phyloP scores from a whole-genome alignment of 108 stramenopile species.

The Cyclotella cryptica region DNA sequence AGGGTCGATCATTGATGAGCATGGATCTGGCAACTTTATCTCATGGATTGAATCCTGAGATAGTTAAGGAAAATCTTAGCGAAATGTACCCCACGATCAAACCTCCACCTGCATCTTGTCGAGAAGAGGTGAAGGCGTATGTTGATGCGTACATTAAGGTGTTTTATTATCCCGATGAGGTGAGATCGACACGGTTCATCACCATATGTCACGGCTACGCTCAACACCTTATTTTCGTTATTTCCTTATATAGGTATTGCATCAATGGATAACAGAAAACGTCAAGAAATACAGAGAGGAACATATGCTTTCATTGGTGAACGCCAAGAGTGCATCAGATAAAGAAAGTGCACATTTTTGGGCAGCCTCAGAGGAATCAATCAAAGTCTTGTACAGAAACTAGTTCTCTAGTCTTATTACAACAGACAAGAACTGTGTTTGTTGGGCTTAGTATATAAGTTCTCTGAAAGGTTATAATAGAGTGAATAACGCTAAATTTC shows the following conservation, averaged over 20 bases:
- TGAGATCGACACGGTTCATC: conserved; percentile 24
- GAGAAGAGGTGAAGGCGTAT: conserved; percentile 60
- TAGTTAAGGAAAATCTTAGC: conserved; percentile 52
- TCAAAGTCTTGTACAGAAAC: conserved; percentile 1
- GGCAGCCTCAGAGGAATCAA: conserved; percentile 8
- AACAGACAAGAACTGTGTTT: neutral
- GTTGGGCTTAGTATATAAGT: too few species aligned
- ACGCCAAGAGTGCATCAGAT: conserved; percentile 13
- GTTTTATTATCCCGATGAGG: conserved; percentile 88
- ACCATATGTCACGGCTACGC: neutral
- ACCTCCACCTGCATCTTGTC: conserved; percentile 40
- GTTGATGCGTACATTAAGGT: conserved; percentile 93
- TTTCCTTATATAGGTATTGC: conserved; percentile 46
- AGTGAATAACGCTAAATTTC: neutral
- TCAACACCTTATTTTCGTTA: neutral
- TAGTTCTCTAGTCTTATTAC: neutral
- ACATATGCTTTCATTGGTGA: conserved; percentile 54
- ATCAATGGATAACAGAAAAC: conserved; percentile 68
- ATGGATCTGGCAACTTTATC: conserved; percentile 92
- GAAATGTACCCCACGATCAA: conserved; percentile 38
- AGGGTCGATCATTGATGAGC: conserved; percentile 93
- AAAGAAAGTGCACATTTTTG: conserved; percentile 9
- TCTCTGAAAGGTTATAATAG: neutral
- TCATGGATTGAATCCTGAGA: conserved; percentile 52
- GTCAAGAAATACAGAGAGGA: conserved; percentile 45